phyloP scores from a whole-genome alignment of 345 rosid species.

The Citropsis articulata region DNA sequence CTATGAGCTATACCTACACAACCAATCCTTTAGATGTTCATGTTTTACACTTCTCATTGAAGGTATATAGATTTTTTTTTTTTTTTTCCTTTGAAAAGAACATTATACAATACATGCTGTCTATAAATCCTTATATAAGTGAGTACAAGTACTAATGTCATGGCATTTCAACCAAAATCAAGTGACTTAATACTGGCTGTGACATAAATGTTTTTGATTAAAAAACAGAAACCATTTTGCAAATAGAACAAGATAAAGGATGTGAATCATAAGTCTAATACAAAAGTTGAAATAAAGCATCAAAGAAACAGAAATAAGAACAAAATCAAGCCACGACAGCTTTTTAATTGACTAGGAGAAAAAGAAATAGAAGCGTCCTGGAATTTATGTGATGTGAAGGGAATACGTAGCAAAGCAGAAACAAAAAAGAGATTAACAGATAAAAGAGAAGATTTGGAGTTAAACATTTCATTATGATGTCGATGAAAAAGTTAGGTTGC shows the following conservation, averaged over 20 bases:
- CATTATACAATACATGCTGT: neutral
- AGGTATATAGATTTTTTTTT: neutral
- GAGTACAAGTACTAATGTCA: neutral
- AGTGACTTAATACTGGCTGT: neutral
- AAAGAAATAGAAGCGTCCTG: neutral
- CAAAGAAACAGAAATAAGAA: neutral
- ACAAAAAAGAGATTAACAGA: neutral
- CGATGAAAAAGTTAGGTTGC: neutral
- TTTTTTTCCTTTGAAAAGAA: neutral
- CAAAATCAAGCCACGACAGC: neutral
- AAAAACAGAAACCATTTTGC: neutral
- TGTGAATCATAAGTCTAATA: neutral
- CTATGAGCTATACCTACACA: neutral
- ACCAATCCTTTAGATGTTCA: neutral
- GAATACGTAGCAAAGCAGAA: neutral
- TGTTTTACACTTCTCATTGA: neutral
- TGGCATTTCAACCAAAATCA: neutral
- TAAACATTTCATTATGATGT: too few species aligned
- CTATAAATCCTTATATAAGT: neutral
- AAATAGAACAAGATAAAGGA: neutral
- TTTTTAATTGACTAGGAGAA: neutral
- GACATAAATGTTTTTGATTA: neutral
- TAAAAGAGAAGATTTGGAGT: neutral
- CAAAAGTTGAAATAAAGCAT: neutral
- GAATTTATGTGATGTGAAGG: neutral